These are phyloP conservation scores for Phoma sp. DNA, from an alignment of 2,329 filamentous ascomycete species.

Conservation along the genomic window DNA sequence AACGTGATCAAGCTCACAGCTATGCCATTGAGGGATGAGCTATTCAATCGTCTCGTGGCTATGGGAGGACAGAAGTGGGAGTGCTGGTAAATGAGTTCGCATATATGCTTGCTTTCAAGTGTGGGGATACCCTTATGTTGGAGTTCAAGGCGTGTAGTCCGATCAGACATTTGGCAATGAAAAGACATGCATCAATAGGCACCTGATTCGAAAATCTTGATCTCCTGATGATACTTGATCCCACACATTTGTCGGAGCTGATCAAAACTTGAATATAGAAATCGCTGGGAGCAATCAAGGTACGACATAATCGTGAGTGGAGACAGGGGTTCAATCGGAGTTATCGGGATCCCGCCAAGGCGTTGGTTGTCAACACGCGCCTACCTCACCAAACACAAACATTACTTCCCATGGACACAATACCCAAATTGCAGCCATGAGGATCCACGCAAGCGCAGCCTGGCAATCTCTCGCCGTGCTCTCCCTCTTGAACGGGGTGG, in stretches of 20 bases:
- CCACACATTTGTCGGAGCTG: no score
- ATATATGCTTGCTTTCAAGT: neutral
- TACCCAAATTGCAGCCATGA: slow-evolving; percentile 30
- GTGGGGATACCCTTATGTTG: neutral
- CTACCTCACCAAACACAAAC: slow-evolving; percentile 19
- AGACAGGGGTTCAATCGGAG: slow-evolving; percentile 12
- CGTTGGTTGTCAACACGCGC: slow-evolving; percentile 19
- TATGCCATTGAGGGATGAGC: slow-evolving; percentile 72
- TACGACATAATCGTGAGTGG: neutral
- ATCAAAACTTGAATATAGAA: no score
- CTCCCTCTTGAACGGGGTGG: slow-evolving; percentile 41
- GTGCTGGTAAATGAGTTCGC: slow-evolving; percentile 61
- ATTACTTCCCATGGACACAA: slow-evolving; percentile 22
- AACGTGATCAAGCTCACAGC: slow-evolving; percentile 70
- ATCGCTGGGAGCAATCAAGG: no score
- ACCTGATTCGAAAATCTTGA: no score
- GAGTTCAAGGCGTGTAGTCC: neutral
- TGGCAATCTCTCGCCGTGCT: slow-evolving; percentile 35
- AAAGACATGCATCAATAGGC: neutral
- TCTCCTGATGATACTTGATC: neutral
- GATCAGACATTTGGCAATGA: neutral
- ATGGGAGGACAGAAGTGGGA: slow-evolving; percentile 87
- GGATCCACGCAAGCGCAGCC: slow-evolving; percentile 25
- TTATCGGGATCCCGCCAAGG: slow-evolving; percentile 12
- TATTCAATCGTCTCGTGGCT: slow-evolving; percentile 79